A percentile compares a stretch with the other conserved stretches of the same genome.
Conservation (phyloP, 192 early-diverging fungal genomes). For the Thoreauomyces humboldtii region DNA sequence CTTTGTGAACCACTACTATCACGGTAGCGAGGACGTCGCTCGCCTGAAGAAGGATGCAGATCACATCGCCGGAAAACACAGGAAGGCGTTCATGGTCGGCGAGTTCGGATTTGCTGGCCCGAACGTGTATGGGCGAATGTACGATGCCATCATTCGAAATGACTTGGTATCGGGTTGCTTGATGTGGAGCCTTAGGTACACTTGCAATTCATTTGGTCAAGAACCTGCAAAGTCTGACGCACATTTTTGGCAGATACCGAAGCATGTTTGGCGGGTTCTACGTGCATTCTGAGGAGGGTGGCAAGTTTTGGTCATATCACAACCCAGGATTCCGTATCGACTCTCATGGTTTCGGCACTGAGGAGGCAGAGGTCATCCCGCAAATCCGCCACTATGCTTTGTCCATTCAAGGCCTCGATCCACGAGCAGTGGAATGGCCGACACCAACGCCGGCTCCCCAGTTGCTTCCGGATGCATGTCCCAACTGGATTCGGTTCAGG, state of each 20-base stretch:
- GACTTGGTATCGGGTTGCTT: constrained; percentile 5
- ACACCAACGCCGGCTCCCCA: constrained; percentile 3
- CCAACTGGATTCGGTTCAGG: constrained; percentile 13
- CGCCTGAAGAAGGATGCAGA: neutral
- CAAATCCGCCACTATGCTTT: constrained; percentile 16
- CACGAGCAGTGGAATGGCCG: neutral
- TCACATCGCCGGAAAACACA: neutral
- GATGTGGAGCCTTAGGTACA: constrained; percentile 30
- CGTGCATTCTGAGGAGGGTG: constrained; percentile 26
- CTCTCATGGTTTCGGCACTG: constrained; percentile 18
- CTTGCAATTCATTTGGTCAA: too few species aligned
- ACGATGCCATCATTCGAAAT: constrained; percentile 13
- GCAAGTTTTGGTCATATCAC: constrained; percentile 27
- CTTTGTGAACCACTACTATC: constrained; percentile 21
- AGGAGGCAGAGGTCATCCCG: constrained; percentile 16
- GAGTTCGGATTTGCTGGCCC: constrained; percentile 24
- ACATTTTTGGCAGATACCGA: constrained; percentile 6
- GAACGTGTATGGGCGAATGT: constrained; percentile 1
- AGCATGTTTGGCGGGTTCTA: constrained; percentile 29
- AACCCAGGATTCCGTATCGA: constrained; percentile 24
- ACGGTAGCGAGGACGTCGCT: constrained; percentile 9
- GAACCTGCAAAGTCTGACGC: too few species aligned
- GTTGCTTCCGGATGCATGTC: constrained; percentile 5
- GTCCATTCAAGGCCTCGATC: constrained; percentile 8
- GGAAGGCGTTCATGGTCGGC: constrained; percentile 24